Conservation (phyloP, 345 rosid genomes). For the Limnanthes douglasii region DNA sequence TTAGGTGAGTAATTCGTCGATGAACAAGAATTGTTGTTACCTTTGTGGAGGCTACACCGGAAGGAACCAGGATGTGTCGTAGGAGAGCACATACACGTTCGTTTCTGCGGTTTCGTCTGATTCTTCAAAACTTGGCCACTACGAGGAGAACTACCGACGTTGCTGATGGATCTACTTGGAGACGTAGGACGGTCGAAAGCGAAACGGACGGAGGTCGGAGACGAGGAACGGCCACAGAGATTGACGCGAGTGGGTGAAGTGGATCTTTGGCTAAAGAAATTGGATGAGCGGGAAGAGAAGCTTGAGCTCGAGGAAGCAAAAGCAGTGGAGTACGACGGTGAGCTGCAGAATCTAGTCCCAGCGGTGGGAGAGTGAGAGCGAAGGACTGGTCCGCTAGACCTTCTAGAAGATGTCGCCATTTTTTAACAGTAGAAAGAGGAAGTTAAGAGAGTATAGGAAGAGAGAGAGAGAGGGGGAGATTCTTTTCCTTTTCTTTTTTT, state of each 20-base stretch:
- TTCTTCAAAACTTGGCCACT: conserved; percentile 15
- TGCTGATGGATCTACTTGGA: conserved; percentile 32
- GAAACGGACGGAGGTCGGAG: conserved; percentile 23
- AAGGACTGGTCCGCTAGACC: conserved; percentile 18
- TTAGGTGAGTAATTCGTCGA: conserved; percentile 18
- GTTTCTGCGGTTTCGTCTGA: conserved; percentile 14
- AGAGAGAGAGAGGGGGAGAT: no score
- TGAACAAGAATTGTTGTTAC: conserved; percentile 5
- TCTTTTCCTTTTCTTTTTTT: no score
- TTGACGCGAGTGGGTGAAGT: conserved; percentile 37
- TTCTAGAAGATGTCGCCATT: conserved; percentile 44
- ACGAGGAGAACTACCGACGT: conserved; percentile 10
- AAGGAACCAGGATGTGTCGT: conserved; percentile 75
- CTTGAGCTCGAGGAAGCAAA: conserved; percentile 37
- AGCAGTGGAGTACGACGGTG: conserved; percentile 20
- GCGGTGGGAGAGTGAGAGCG: conserved; percentile 33
- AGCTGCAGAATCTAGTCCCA: conserved; percentile 18
- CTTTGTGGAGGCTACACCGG: conserved; percentile 63
- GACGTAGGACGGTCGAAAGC: conserved; percentile 28
- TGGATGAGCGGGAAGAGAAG: conserved; percentile 29
- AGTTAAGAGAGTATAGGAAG: no score
- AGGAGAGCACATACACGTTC: conserved; percentile 59
- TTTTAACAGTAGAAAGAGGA: no score
- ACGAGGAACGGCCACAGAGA: conserved; percentile 11
- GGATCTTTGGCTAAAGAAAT: conserved; percentile 26